Conservation (phyloP, 805 yeast species). For the Huiozyma sinensis region DNA sequence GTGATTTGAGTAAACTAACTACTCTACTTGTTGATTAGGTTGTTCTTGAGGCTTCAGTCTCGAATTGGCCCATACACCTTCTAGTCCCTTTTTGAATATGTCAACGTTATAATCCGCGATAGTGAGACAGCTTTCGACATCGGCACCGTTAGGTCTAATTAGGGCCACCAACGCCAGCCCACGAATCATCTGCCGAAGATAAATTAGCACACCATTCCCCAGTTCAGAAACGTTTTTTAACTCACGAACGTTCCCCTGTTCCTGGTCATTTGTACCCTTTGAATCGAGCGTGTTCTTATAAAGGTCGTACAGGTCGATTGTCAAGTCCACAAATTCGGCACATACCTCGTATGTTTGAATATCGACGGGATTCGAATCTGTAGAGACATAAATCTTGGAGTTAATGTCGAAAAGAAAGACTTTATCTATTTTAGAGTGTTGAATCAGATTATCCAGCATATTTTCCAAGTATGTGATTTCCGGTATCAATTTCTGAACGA, state of each 20-base stretch:
- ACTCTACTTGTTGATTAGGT: neutral
- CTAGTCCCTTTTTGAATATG: slow-evolving; percentile 64
- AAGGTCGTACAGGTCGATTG: slow-evolving; percentile 74
- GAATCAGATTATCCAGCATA: slow-evolving; percentile 77
- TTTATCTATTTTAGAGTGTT: slow-evolving; percentile 84
- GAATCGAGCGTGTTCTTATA: slow-evolving; percentile 30
- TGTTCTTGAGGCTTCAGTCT: slow-evolving; percentile 7
- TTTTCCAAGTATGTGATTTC: slow-evolving; percentile 84
- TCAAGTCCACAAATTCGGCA: slow-evolving; percentile 92
- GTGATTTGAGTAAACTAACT: neutral
- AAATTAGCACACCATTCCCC: slow-evolving; percentile 74
- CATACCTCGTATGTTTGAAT: slow-evolving; percentile 93
- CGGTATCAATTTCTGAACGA: slow-evolving; percentile 81
- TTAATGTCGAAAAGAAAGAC: slow-evolving; percentile 86
- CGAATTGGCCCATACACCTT: slow-evolving; percentile 43
- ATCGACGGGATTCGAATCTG: slow-evolving; percentile 93
- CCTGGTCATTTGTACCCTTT: neutral
- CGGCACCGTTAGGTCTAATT: slow-evolving; percentile 53
- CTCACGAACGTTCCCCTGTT: slow-evolving; percentile 22
- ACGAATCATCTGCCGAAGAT: slow-evolving; percentile 83
- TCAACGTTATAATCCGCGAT: slow-evolving; percentile 85
- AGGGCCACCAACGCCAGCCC: slow-evolving; percentile 87
- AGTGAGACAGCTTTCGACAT: slow-evolving; percentile 40
- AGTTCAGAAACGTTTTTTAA: slow-evolving; percentile 62
- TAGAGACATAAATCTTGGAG: slow-evolving; percentile 89